Evolutionary conservation across 192 early-diverging fungal genomes (phyloP), one percentile per base, ranked within the genome.

Genomic region (Umbelopsis sp.): DNA sequence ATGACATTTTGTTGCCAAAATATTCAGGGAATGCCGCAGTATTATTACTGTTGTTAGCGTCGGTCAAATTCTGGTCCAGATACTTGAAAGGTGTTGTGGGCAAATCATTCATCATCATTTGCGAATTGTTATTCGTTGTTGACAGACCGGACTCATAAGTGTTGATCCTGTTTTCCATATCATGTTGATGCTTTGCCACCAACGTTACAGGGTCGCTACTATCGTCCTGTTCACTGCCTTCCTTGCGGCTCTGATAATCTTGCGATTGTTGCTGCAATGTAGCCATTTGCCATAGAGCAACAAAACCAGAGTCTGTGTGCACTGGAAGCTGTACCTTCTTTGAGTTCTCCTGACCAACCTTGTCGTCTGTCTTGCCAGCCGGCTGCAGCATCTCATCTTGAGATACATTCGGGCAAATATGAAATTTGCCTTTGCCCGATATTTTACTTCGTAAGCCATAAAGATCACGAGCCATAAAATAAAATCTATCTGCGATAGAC

Each of bases 401-500:
- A 16, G 27, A 35, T 10, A 18, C 1, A 27, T 53, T 13, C 16
- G 55, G 55, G 16, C 55, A 61, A 0, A 13, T 4, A 33, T 18
- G 7, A 13, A 55, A 55, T 25, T 55, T 55, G 55, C 55, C 55
- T 61, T 61, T 61, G 25, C 55, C 55, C 27, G 25, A 12, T 16
- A 61, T 61, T 16, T 61, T 61, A 61, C 55, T 61, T 61, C 76
- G 76, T 35, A 81, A 76, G 18, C 73, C 78, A 61, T 82, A 85
- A 15, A 85, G 50, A 66, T 84, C 82, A 12, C 80, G 75, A 22
- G 81, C 71, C 55, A 84, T 81, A 27, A 81, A 81, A 53, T 79
- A 84, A 45, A 87, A 72, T 67, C 81, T 83, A 21, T 78, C 78
- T 13, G 83, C 81, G 71, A 83, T 84, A 1, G 79, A 79, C 81